phyloP scores from a whole-genome alignment of 2,329 filamentous ascomycete genomes.

The Talaromyces sp. region DNA sequence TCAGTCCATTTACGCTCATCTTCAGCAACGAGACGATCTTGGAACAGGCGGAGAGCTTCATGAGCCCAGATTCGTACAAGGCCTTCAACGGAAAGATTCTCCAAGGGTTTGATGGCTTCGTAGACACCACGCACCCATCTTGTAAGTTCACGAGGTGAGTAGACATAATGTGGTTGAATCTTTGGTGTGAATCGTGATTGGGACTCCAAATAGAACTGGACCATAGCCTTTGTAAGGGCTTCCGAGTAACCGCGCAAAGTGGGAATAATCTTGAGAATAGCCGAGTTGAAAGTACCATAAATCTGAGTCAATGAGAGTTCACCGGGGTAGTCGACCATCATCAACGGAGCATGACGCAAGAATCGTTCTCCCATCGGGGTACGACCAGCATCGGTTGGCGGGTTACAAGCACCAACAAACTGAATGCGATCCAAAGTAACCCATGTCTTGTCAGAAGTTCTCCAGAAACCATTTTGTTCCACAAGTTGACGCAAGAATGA shows the following conservation, averaged over 20 bases:
- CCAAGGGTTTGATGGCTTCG: constrained; percentile 90
- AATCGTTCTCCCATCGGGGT: constrained; percentile 92
- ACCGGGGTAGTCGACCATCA: constrained; percentile 99
- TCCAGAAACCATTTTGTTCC: constrained; percentile 99
- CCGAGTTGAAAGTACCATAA: constrained; percentile 96
- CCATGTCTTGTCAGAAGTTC: constrained; percentile 95
- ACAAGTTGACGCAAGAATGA: constrained; percentile 96
- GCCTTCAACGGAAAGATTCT: constrained; percentile 83
- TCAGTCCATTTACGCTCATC: constrained; percentile 96
- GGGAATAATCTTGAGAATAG: constrained; percentile 94
- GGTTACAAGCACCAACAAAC: constrained; percentile 98
- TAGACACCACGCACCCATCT: constrained; percentile 97
- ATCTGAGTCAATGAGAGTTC: constrained; percentile 94
- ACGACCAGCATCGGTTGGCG: constrained; percentile 93
- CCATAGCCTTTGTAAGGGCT: constrained; percentile 93
- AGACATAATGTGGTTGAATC: constrained; percentile 98
- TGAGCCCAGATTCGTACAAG: constrained; percentile 97
- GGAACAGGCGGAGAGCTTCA: constrained; percentile 92
- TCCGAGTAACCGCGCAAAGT: constrained; percentile 93
- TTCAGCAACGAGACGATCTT: constrained; percentile 91
- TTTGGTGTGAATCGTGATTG: constrained; percentile 92
- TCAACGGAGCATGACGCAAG: constrained; percentile 91
- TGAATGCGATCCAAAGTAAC: constrained; percentile 96
- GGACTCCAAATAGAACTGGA: constrained; percentile 91
- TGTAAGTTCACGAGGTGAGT: constrained; percentile 97